Evolutionary conservation across 148 eudicot species (phyloP).

Genomic region (Fagopyrum homotropicum): DNA sequence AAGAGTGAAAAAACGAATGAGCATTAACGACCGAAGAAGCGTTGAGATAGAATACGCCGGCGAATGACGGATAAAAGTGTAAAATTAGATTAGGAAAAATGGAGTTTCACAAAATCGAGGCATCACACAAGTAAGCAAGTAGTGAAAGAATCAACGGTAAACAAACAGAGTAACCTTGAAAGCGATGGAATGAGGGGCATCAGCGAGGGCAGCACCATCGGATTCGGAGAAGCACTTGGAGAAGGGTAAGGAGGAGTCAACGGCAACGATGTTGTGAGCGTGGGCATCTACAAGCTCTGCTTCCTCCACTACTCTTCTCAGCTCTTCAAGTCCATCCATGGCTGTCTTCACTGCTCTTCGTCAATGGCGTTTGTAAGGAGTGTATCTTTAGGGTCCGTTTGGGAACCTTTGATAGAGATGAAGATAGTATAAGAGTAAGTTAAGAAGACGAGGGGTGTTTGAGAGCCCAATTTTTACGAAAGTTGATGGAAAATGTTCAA

Average conservation of each 20-base stretch:
- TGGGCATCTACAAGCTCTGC: constrained; percentile 65
- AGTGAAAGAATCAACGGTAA: not conserved
- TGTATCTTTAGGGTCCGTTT: too few species aligned
- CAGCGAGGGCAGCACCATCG: constrained; percentile 47
- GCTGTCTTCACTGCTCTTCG: not conserved
- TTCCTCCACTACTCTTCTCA: constrained; percentile 53
- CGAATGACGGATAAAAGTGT: too few species aligned
- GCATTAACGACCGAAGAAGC: too few species aligned
- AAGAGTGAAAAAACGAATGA: not conserved
- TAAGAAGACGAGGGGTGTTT: too few species aligned
- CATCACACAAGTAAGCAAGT: not conserved
- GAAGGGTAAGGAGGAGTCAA: constrained; percentile 65
- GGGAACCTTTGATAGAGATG: too few species aligned
- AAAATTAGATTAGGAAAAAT: too few species aligned
- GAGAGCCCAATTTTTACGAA: too few species aligned
- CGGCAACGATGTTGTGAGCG: constrained; percentile 70
- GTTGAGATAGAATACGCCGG: too few species aligned
- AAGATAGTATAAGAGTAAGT: too few species aligned
- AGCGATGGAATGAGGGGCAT: constrained; percentile 57
- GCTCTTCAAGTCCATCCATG: constrained; percentile 45
- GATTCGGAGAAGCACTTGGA: constrained; percentile 73
- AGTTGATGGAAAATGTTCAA: too few species aligned
- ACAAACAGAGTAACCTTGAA: constrained; percentile 49
- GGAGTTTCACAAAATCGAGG: not conserved
- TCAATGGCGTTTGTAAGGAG: not conserved